These are phyloP conservation scores for Venturia carpophila DNA, from an alignment of 2,329 filamentous ascomycete species.

Conservation along the genomic window DNA sequence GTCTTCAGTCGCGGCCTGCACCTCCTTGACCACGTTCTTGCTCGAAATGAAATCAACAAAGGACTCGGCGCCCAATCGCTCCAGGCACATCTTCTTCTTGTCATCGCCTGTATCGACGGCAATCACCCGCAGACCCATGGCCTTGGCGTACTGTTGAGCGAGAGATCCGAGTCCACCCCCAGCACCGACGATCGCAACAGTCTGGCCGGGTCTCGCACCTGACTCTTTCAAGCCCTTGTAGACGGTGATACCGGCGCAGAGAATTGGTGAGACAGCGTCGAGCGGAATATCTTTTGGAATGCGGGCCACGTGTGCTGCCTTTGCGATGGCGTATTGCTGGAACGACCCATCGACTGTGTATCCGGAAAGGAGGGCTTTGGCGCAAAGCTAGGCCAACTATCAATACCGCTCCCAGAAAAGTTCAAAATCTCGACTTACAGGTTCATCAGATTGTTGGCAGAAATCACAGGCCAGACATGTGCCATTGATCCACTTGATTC, in stretches of 20 bases:
- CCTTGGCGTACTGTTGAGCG: constrained; percentile 80
- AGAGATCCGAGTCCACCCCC: constrained; percentile 75
- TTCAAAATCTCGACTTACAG: constrained; percentile 28
- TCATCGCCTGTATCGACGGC: constrained; percentile 78
- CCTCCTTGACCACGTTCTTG: constrained; percentile 73
- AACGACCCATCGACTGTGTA: constrained; percentile 92
- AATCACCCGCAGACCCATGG: constrained; percentile 75
- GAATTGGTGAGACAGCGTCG: constrained; percentile 68
- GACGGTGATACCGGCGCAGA: constrained; percentile 80
- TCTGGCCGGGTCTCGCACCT: constrained; percentile 63
- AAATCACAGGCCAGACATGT: constrained; percentile 76
- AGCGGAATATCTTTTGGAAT: constrained; percentile 71
- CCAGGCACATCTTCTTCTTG: constrained; percentile 62
- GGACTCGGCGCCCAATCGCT: constrained; percentile 58
- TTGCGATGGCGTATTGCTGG: constrained; percentile 85
- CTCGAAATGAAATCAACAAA: constrained; percentile 76
- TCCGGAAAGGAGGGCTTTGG: constrained; percentile 66
- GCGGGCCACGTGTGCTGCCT: constrained; percentile 75
- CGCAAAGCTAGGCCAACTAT: constrained; percentile 51
- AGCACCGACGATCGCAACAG: constrained; percentile 76
- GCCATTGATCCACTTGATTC: constrained; percentile 81
- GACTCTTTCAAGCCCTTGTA: constrained; percentile 91
- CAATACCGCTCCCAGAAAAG: background rate
- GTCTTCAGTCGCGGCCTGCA: constrained; percentile 71
- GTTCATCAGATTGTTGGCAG: constrained; percentile 74